phyloP scores from a whole-genome alignment of 2,329 filamentous ascomycete genomes.

The Dendryphion nanum region DNA sequence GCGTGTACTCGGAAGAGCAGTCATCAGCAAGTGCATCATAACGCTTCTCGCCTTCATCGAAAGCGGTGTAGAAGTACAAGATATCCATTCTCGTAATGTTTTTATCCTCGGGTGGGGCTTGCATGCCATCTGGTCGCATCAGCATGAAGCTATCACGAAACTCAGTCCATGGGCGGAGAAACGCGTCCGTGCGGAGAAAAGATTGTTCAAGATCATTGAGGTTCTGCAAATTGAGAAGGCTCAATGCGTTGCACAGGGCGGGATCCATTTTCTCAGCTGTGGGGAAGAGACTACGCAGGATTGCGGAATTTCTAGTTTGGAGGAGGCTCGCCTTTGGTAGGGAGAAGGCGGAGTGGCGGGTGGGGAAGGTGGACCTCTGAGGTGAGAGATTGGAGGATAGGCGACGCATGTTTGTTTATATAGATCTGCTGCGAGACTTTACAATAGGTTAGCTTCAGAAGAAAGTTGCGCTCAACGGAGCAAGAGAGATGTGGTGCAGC shows the following conservation, averaged over 20 bases:
- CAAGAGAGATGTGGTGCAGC: no score
- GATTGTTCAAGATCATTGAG: conserved; percentile 24
- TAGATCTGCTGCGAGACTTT: no score
- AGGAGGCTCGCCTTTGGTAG: neutral
- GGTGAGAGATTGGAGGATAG: no score
- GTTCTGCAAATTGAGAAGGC: conserved; percentile 17
- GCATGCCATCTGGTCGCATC: conserved; percentile 11
- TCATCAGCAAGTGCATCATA: conserved; percentile 23
- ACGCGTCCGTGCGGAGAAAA: conserved; percentile 26
- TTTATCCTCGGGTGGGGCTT: conserved; percentile 1
- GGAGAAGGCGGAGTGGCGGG: no score
- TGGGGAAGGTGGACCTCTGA: no score
- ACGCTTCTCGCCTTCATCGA: conserved; percentile 23
- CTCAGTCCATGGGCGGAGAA: conserved; percentile 29
- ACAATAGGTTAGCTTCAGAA: no score
- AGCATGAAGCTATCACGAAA: conserved; percentile 31
- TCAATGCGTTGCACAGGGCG: conserved; percentile 13
- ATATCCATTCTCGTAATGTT: conserved; percentile 21
- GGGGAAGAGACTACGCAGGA: neutral
- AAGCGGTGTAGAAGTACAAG: conserved; percentile 33
- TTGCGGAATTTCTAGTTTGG: neutral
- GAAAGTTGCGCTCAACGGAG: no score
- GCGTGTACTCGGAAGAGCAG: conserved; percentile 9
- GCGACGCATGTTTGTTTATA: no score
- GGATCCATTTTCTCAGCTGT: neutral